Evolutionary conservation across 768 basidiomycete genomes (phyloP).

Genomic region (Amanita pallidorosea): DNA sequence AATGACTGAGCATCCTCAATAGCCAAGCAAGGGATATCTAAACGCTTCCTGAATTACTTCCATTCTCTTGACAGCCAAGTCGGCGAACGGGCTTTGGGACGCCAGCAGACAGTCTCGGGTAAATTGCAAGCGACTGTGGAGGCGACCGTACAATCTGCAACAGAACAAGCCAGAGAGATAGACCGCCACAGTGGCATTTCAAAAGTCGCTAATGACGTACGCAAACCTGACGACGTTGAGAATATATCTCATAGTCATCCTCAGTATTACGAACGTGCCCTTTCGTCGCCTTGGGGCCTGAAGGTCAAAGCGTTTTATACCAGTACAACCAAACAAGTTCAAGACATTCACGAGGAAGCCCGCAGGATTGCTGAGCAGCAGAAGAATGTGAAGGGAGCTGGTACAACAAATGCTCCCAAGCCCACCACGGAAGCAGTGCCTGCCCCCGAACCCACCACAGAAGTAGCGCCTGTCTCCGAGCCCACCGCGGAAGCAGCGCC

Average conservation of each 20-base stretch:
- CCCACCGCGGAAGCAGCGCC: neutral
- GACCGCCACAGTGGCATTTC: conserved; percentile 76
- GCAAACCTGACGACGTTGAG: conserved; percentile 7
- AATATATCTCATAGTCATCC: conserved; percentile 3
- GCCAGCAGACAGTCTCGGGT: conserved; percentile 69
- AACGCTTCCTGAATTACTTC: conserved; percentile 75
- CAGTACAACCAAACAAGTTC: conserved; percentile 73
- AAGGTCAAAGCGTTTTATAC: conserved; percentile 81
- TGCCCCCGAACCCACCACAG: no score
- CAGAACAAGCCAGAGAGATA: conserved; percentile 58
- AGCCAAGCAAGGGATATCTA: conserved; percentile 84
- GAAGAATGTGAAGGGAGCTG: conserved; percentile 20
- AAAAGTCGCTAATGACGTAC: conserved; percentile 59
- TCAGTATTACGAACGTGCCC: conserved; percentile 71
- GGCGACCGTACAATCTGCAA: conserved; percentile 49
- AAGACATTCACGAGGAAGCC: conserved; percentile 92
- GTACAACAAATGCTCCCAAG: neutral
- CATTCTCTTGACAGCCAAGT: conserved; percentile 57
- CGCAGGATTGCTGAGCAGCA: conserved; percentile 62
- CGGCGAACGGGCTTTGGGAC: conserved; percentile 64
- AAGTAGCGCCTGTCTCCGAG: neutral
- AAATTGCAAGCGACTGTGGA: conserved; percentile 61
- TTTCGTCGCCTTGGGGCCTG: conserved; percentile 68
- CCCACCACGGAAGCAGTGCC: neutral
- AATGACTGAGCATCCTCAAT: neutral